These are phyloP conservation scores for Eremochloa ophiuroides DNA, from an alignment of 176 grass and related monocot genomes.

Conservation along the genomic window DNA sequence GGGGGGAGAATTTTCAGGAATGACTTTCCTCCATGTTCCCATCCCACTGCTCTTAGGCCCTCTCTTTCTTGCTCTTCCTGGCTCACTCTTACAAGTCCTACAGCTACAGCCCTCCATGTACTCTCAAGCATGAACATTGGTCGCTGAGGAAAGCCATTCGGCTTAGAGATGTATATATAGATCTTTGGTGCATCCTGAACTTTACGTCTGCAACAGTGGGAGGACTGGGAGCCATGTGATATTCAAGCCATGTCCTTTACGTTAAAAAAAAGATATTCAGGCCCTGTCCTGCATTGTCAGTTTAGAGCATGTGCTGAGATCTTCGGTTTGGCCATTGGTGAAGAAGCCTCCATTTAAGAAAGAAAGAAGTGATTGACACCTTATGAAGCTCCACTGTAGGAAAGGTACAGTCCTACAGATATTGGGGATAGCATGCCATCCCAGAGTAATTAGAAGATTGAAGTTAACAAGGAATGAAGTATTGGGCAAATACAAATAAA, in stretches of 20 bases:
- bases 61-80: conserved; percentile 5
- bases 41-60: conserved; percentile 7
- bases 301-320: conserved; percentile 4
- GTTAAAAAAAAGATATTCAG: no score
- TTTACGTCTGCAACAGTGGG: background rate
- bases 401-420: background rate
- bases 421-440: background rate
- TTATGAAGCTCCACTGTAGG: background rate
- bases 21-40: background rate
- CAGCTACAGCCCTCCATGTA: background rate
- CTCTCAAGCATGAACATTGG: background rate
- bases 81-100: background rate
- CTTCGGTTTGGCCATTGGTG: background rate
- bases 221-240: background rate
- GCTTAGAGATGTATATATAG: background rate
- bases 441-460: background rate
- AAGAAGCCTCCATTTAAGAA: background rate
- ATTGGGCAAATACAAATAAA: background rate
- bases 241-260: background rate
- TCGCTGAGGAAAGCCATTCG: background rate
- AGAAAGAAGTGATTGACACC: background rate
- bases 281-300: conserved; percentile 12
- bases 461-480: background rate
- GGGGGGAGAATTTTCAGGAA: background rate
- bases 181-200: background rate